Evolutionary conservation across 352 stramenopile genomes (phyloP).

Genomic region (Pythium apleroticum): DNA sequence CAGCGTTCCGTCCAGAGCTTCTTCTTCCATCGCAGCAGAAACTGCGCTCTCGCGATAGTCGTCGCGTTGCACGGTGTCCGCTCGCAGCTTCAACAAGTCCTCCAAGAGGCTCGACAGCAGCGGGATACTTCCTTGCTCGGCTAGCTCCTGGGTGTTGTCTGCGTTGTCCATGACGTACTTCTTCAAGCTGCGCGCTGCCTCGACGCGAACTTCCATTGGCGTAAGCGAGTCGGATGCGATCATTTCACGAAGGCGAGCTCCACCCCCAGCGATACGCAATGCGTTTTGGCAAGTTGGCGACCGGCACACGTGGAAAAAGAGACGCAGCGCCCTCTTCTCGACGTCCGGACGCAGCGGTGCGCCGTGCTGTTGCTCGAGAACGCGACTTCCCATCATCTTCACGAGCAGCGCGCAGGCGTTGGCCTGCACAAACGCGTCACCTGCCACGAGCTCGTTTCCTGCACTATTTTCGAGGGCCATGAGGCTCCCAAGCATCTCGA

Average conservation of each 20-base stretch:
- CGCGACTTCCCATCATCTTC: slow-evolving; percentile 58
- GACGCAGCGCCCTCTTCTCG: slow-evolving; percentile 64
- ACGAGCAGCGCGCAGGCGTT: slow-evolving; percentile 57
- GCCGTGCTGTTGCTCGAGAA: slow-evolving; percentile 54
- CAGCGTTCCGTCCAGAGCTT: slow-evolving; percentile 64
- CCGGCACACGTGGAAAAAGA: slow-evolving; percentile 77
- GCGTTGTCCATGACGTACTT: slow-evolving; percentile 72
- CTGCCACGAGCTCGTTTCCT: slow-evolving; percentile 59
- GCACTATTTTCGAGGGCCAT: slow-evolving; percentile 74
- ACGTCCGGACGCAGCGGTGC: slow-evolving; percentile 48
- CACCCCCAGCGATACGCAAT: slow-evolving; percentile 58
- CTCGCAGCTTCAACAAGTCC: slow-evolving; percentile 55
- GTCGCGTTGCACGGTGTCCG: slow-evolving; percentile 26
- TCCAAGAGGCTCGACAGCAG: slow-evolving; percentile 54
- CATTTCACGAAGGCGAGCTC: slow-evolving; percentile 53
- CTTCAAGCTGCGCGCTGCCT: slow-evolving; percentile 71
- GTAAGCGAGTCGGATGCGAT: slow-evolving; percentile 49
- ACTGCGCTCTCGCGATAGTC: slow-evolving; percentile 10
- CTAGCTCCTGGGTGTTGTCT: slow-evolving; percentile 72
- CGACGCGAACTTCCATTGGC: slow-evolving; percentile 55
- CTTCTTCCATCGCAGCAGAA: slow-evolving; percentile 32
- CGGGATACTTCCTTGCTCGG: slow-evolving; percentile 46
- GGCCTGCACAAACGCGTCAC: slow-evolving; percentile 66
- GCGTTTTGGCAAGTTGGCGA: slow-evolving; percentile 64
- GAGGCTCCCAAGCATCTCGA: slow-evolving; percentile 79